These are phyloP conservation scores for Malbranchea zuffiana DNA, from an alignment of 2,329 filamentous ascomycete genomes.

Conservation along the genomic window DNA sequence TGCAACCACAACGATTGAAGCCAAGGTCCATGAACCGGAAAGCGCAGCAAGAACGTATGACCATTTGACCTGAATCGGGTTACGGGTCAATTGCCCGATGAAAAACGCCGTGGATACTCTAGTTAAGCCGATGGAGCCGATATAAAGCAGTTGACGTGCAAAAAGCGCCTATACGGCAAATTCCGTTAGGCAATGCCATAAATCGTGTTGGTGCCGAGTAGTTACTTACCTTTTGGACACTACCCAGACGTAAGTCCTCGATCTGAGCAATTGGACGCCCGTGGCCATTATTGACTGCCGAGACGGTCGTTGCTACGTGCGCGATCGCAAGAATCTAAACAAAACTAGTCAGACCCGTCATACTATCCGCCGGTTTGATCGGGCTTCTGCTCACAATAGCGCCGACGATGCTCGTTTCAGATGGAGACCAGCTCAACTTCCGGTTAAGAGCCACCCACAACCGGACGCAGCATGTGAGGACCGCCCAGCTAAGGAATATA, in stretches of 20 bases:
- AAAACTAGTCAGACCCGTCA: neutral
- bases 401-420: slow-evolving; percentile 1
- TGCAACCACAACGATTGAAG: slow-evolving; percentile 3
- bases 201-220: neutral
- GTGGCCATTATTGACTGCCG: slow-evolving; percentile 1
- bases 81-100: slow-evolving; percentile 8
- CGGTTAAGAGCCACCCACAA: slow-evolving; percentile 7
- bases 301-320: slow-evolving; percentile 5
- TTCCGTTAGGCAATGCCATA: neutral
- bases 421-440: slow-evolving; percentile 4
- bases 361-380: neutral
- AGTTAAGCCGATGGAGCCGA: slow-evolving; percentile 7
- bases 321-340: slow-evolving; percentile 2
- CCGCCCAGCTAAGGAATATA: slow-evolving; percentile 10
- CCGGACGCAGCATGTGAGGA: slow-evolving; percentile 6
- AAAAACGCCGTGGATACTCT: slow-evolving; percentile 11
- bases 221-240: slow-evolving; percentile 4
- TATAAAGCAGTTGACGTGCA: slow-evolving; percentile 7
- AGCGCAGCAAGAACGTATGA: slow-evolving; percentile 4
- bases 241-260: neutral
- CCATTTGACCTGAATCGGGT: slow-evolving; percentile 2
- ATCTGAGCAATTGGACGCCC: slow-evolving; percentile 3
- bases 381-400: slow-evolving; percentile 1
- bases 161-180: slow-evolving; percentile 7
- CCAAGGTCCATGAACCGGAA: slow-evolving; percentile 1